Conservation (phyloP, 2,329 filamentous ascomycete species). For the Colletotrichum horii region DNA sequence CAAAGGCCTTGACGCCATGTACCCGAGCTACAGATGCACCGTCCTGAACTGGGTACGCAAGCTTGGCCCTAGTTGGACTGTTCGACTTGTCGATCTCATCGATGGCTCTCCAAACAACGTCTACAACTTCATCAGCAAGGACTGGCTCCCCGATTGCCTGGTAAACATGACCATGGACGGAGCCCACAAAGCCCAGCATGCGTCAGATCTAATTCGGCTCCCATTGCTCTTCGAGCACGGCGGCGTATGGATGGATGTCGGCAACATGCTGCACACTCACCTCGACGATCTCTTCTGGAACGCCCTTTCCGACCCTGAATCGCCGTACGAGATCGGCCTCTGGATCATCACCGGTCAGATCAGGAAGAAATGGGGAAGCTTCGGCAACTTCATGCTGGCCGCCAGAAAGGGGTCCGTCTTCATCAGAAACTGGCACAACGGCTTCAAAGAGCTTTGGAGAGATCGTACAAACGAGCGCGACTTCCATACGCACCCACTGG, state of each 20-base stretch:
- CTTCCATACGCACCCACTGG: constrained; percentile 34
- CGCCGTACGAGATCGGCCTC: constrained; percentile 31
- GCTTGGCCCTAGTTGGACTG: constrained; percentile 42
- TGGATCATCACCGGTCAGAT: constrained; percentile 40
- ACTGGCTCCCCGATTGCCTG: constrained; percentile 40
- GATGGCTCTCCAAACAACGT: constrained; percentile 37
- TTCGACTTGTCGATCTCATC: constrained; percentile 42
- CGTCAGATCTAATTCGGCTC: constrained; percentile 47
- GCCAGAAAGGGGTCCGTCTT: constrained; percentile 45
- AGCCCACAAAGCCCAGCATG: constrained; percentile 44
- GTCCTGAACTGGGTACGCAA: constrained; percentile 47
- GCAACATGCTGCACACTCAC: constrained; percentile 35
- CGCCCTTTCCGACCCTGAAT: constrained; percentile 25
- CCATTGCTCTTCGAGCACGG: constrained; percentile 37
- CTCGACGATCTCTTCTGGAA: constrained; percentile 39
- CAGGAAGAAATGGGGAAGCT: constrained; percentile 34
- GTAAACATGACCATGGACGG: constrained; percentile 44
- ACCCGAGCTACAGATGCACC: constrained; percentile 40
- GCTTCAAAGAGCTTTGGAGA: constrained; percentile 41
- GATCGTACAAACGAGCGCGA: constrained; percentile 35
- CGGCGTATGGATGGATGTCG: constrained; percentile 44
- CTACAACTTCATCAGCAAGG: constrained; percentile 35
- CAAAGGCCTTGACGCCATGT: constrained; percentile 39
- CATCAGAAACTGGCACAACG: constrained; percentile 46
- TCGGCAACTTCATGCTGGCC: constrained; percentile 47